Evolutionary conservation across 2,329 filamentous ascomycete species (phyloP).

Genomic region (Calonectria leucothoes): DNA sequence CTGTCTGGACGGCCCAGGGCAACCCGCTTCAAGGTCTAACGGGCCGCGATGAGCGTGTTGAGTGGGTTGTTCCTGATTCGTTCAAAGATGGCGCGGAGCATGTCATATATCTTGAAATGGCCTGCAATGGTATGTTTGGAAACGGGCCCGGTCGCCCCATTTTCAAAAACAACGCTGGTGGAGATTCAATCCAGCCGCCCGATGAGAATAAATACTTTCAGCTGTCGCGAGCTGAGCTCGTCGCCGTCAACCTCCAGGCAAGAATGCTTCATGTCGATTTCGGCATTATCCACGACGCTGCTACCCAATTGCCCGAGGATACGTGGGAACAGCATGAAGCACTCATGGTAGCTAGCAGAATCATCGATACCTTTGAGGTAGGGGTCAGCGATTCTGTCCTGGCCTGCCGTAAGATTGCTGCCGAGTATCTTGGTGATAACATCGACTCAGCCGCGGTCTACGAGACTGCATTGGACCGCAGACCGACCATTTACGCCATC

Average conservation of each 20-base stretch:
- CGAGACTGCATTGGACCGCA: constrained; percentile 56
- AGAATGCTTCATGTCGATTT: constrained; percentile 89
- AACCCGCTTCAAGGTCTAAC: constrained; percentile 91
- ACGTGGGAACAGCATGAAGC: constrained; percentile 92
- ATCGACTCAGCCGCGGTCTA: constrained; percentile 14
- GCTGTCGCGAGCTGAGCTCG: constrained; percentile 83
- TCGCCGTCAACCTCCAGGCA: constrained; percentile 88
- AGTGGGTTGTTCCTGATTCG: constrained; percentile 87
- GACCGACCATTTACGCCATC: constrained; percentile 91
- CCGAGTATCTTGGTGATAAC: constrained; percentile 16
- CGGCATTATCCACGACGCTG: constrained; percentile 94
- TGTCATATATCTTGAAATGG: constrained; percentile 96
- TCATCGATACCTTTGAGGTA: constrained; percentile 90
- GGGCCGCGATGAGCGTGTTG: constrained; percentile 87
- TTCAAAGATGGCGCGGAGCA: constrained; percentile 90
- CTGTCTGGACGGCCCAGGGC: constrained; percentile 93
- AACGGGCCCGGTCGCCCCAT: constrained; percentile 76
- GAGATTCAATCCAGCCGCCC: constrained; percentile 70
- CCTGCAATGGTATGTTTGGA: constrained; percentile 98
- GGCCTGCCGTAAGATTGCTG: constrained; percentile 83
- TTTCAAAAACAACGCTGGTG: constrained; percentile 24
- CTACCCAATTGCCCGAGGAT: constrained; percentile 88
- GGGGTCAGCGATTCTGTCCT: constrained; percentile 82
- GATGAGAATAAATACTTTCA: constrained; percentile 83
- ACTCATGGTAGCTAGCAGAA: constrained; percentile 82